Evolutionary conservation across 768 basidiomycete genomes (phyloP), one percentile per base, ranked within the genome.

Genomic region (Lactarius indigo): DNA sequence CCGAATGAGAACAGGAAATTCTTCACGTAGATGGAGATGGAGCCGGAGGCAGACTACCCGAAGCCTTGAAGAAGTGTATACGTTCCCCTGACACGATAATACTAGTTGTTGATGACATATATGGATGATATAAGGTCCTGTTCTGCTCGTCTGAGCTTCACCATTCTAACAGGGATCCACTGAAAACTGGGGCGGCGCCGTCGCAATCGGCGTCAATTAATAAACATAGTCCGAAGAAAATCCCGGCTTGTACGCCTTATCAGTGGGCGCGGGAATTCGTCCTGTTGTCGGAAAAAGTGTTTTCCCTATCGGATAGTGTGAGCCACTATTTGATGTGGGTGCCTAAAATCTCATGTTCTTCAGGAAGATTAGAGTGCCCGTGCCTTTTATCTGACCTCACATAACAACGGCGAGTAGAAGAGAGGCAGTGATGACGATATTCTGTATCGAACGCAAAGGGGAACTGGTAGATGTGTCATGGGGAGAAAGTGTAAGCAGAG

Each of bases 1-100:
- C 77, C 82, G 39, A 98, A 98, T 77, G 83, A 86, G 77, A 98
- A 96, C 80, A 87, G 96, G 73, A 95, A 93, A 76, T 96, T 96
- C 83, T 91, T 87, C 77, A 88, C 87, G 75, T 91, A 68, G 59
- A 61, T 18, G n/a, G 20, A 41, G 42, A 35, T 41, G 31, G 30
- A 30, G 20, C 15, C 12, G n/a, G 39, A 35, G 50, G 28, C 50
- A 52, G 50, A 52, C 50, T 52, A 26, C 50, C 50, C 23, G 44
- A 39, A 26, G 42, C 23, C 44, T 37, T 57, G 26, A 62, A 20
- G 41, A 35, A 30, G 23, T 65, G 59, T 66, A 66, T 54, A 31
- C 39, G 55, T 63, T 31, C 26, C 33, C 30, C 58, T 17, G 47
- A 52, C 17, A 31, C 30, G 41, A 28, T 54, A 66, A 58, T 66